phyloP scores from a whole-genome alignment of 192 early-diverging fungal genomes.

The Gaertneriomyces semiglobifer region DNA sequence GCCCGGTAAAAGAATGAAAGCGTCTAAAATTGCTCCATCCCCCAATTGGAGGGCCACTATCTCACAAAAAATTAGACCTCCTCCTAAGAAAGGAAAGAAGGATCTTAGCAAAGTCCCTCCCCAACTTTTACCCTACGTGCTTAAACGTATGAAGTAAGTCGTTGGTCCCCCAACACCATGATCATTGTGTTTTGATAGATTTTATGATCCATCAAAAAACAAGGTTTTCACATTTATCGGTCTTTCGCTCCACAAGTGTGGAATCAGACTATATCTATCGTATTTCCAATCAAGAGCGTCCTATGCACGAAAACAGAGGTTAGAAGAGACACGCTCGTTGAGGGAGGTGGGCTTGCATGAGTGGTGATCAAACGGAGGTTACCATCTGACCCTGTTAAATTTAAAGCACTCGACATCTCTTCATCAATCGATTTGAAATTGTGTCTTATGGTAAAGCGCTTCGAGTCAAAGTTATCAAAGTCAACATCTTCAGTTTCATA shows the following conservation, averaged over 20 bases:
- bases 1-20: neutral
- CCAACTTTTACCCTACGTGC: neutral
- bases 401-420: neutral
- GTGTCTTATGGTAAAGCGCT: neutral
- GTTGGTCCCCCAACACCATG: no score
- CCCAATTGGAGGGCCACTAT: no score
- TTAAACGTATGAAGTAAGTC: neutral
- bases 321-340: neutral
- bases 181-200: no score
- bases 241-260: no score
- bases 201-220: no score
- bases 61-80: neutral
- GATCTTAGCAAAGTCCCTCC: neutral
- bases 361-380: neutral
- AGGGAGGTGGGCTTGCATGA: neutral
- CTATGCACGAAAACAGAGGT: neutral
- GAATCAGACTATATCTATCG: no score
- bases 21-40: neutral
- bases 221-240: no score
- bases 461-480: neutral
- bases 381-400: neutral
- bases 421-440: neutral
- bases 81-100: neutral
- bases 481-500: slow-evolving; percentile 9
- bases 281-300: neutral